Evolutionary conservation across 805 yeast species (phyloP).

Genomic region (Spathaspora girioi): DNA sequence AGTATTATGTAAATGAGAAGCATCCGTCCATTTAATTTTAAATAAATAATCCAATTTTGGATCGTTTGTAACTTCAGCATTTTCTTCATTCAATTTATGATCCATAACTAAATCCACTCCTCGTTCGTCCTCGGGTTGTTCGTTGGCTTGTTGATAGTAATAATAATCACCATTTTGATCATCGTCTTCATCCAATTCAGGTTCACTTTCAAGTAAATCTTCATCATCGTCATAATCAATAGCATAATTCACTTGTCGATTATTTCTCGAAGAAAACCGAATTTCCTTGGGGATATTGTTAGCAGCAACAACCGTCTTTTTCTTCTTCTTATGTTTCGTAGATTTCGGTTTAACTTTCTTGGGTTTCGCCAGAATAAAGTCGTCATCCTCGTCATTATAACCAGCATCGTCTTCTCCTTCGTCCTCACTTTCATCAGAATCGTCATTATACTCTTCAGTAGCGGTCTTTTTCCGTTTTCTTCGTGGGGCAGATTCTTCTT

Average conservation of each 20-base stretch:
- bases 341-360: constrained; percentile 32
- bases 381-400: constrained; percentile 14
- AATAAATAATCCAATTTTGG: constrained; percentile 60
- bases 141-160: constrained; percentile 31
- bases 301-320: neutral
- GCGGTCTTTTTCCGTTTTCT: constrained; percentile 19
- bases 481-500: constrained; percentile 22
- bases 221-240: constrained; percentile 67
- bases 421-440: constrained; percentile 12
- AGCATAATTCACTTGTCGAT: constrained; percentile 66
- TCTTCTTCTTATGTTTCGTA: constrained; percentile 11
- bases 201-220: constrained; percentile 48
- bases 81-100: constrained; percentile 32
- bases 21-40: constrained; percentile 79
- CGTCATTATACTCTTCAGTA: constrained; percentile 13
- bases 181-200: constrained; percentile 17
- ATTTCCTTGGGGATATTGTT: constrained; percentile 37
- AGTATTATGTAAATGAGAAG: constrained; percentile 90
- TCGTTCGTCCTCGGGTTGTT: constrained; percentile 29
- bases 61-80: constrained; percentile 40
- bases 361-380: constrained; percentile 19
- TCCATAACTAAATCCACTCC: constrained; percentile 39
- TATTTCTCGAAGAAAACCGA: constrained; percentile 75
- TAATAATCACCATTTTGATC: constrained; percentile 29
- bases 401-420: constrained; percentile 11